Percentiles rank a stretch among this genome's conserved stretches.
Evolutionary conservation across 1,284 basidiomycete genomes (phyloP).

Genomic region (Sporisorium iseilematis-ciliati): DNA sequence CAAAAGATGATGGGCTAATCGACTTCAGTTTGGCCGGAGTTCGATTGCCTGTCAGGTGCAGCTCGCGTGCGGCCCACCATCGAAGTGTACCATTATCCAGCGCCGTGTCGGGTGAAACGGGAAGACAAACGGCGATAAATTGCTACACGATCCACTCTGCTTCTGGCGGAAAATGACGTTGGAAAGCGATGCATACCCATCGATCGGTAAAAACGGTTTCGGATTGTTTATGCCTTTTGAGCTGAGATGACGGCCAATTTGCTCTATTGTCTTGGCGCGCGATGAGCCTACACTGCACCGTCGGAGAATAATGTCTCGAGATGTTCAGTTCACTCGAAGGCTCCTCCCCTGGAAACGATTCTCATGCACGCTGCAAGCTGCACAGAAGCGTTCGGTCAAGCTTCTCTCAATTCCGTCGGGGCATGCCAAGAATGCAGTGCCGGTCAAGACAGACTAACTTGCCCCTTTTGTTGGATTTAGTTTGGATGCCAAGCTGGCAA

Average conservation of each 20-base stretch:
- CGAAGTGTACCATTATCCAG: neutral
- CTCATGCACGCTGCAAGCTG: neutral
- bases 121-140: no score
- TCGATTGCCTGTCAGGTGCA: no score
- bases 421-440: neutral
- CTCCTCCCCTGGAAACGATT: neutral
- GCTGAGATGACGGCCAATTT: neutral
- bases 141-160: no score
- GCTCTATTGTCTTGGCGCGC: neutral
- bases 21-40: no score
- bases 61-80: neutral
- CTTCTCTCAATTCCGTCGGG: slow-evolving; percentile 1
- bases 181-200: slow-evolving; percentile 19
- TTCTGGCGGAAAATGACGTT: slow-evolving; percentile 29
- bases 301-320: neutral
- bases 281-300: neutral
- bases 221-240: neutral
- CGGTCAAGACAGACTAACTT: neutral
- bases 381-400: neutral
- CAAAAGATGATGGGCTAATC: no score
- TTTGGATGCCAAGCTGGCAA: slow-evolving; percentile 5
- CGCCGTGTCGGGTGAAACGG: neutral
- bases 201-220: slow-evolving; percentile 19
- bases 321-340: neutral
- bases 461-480: neutral